Evolutionary conservation across 331 rosid genomes (phyloP).

Genomic region (Phaseolus coccineus): DNA sequence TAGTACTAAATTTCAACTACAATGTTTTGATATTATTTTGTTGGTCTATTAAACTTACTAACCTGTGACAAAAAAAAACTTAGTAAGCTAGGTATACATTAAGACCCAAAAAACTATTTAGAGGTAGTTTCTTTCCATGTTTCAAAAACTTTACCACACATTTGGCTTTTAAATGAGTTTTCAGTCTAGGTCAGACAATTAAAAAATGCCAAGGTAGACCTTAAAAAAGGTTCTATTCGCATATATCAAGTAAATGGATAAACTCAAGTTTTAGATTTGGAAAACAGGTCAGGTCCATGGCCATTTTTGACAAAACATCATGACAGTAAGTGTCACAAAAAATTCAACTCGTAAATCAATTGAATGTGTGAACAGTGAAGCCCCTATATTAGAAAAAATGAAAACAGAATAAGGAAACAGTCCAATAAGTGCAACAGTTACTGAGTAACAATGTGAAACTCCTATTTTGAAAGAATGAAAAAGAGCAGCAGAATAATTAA

Average conservation of each 20-base stretch:
- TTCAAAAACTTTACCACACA: neutral
- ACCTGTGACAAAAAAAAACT: no score
- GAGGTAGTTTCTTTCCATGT: neutral
- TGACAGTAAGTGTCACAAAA: neutral
- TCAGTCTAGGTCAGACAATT: neutral
- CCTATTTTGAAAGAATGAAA: neutral
- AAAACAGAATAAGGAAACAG: neutral
- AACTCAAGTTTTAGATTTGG: neutral
- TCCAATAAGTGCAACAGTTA: neutral
- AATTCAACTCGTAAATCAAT: neutral
- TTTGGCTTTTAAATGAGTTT: neutral
- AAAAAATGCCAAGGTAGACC: neutral
- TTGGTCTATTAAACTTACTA: no score
- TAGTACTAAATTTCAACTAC: no score
- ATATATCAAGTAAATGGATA: neutral
- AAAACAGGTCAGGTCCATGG: neutral
- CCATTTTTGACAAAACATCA: neutral
- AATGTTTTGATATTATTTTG: no score
- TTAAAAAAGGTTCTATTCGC: neutral
- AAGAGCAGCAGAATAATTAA: neutral
- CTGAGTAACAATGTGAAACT: neutral
- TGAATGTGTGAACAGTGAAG: neutral
- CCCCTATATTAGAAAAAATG: neutral
- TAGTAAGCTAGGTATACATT: no score
- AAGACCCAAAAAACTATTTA: no score